Base-by-base conservation (phyloP, 2,329 filamentous ascomycete species). In the Kalaharituber pfeilii region DNA sequence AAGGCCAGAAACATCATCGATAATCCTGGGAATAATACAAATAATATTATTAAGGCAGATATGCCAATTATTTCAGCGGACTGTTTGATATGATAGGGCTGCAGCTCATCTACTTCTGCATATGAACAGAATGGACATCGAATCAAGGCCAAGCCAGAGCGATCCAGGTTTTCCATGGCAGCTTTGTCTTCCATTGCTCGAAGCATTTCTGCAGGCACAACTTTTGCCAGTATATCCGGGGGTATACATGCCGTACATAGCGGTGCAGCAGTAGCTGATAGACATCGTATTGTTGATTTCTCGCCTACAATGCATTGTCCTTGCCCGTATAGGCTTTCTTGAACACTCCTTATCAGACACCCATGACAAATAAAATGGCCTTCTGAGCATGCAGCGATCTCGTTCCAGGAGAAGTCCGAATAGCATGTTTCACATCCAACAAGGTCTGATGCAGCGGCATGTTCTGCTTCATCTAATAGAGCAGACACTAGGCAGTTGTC, bases 61-160 rank as follows among this genome's bases (percentile, higher is more conserved):
- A 47, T 22, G 18, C 18, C 42, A 24, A 11, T 13, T 22, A 47
- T 22, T 47, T 22, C 25, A 22, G n/a, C 42, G n/a, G 15, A 47
- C 13, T 25, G 50, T 53, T 57, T 57, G n/a, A 58, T 44, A n/a
- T 61, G 55, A 39, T 54, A 80, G 22, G 81, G 71, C 65, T 84
- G 85, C 18, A 83, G 71, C 54, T 85, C 81, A 67, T 95, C 86
- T 25, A 87, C 75, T 71, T 96, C 91, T 28, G 86, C 86, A 65
- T 96, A 98, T 60, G 75, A 75, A 72, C 89, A 98, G 66, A 93
- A 95, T 0, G 88, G 87, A 64, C 91, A 96, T 36, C 81, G 80
- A 49, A 91, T 74, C 1, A 96, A 75, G 2, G 84, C 81, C 5
- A 94, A 69, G 22, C 79, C 76, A 24, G 82, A 84, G 54, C 82